Conservation (phyloP, 2,329 filamentous ascomycete genomes). For the Diaporthe aspalathi region DNA sequence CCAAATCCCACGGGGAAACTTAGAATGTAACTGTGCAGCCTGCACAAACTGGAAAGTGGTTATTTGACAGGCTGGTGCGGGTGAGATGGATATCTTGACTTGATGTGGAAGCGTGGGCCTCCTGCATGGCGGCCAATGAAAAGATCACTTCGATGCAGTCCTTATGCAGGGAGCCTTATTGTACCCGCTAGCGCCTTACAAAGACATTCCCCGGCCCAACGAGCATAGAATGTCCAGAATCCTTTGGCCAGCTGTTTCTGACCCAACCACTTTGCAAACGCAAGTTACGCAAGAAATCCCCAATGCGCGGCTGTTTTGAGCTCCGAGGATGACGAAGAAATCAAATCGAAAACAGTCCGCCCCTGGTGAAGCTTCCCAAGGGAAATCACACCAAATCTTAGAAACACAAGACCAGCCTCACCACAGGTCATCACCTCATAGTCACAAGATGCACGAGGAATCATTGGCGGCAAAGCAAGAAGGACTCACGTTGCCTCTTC, state of each 20-base stretch:
- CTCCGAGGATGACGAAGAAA: neutral
- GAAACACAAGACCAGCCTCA: neutral
- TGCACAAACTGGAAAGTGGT: neutral
- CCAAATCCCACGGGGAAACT: too few relatives aligned
- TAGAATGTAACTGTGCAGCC: neutral
- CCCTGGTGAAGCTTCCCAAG: too few relatives aligned
- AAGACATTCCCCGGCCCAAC: neutral
- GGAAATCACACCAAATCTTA: too few relatives aligned
- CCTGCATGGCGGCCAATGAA: constrained; percentile 7
- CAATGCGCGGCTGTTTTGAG: neutral
- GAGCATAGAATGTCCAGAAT: neutral
- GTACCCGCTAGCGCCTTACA: neutral
- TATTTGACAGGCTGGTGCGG: neutral
- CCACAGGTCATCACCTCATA: neutral
- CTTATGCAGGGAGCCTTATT: neutral
- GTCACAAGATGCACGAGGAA: neutral
- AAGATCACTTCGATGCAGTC: neutral
- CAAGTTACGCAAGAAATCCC: too few relatives aligned
- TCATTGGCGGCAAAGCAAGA: too few relatives aligned
- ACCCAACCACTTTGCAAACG: too few relatives aligned
- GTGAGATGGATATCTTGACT: neutral
- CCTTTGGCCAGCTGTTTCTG: neutral
- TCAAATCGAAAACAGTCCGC: neutral
- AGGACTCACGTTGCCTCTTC: neutral
- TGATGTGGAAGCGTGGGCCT: constrained; percentile 28